Base-by-base conservation (phyloP, 2,329 filamentous ascomycete species). In the Atkinsonella hypoxylon region DNA sequence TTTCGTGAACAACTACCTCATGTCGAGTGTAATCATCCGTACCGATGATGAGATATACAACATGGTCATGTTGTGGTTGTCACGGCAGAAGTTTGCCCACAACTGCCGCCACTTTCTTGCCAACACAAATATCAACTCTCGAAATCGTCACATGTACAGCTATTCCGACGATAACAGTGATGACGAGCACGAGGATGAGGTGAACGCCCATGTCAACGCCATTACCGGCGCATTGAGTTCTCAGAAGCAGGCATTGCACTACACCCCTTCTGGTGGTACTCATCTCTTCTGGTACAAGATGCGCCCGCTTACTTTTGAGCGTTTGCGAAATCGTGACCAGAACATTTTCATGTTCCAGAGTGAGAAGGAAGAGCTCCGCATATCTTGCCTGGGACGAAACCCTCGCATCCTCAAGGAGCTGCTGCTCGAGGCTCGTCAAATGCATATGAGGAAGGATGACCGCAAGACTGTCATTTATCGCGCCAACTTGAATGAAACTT, bases 41-140 rank as follows among this genome's bases (percentile, higher is more conserved):
- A 74, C 78, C 30, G 82, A 87, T 51, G 84, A 88, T 57, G 83
- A 87, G 61, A 78, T 85, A 51, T 87, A 85, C 68, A 82, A 82
- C 60, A 84, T 85, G 59, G 59, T 87, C 40, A 85, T 87, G 81
- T 73, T 72, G 26, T 87, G 83, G 83, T 74, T 87, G 2, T 74
- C 82, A 2, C 66, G 70, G 34, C 83, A 87, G 63, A 63, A 67
- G 3, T 85, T 86, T 56, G 73, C 80, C 18, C 73, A 76, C 53
- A 67, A 69, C 5, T 77, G 81, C 0, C 78, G 79, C 13, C 74
- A 74, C 43, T 83, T 85, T 55, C 73, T 86, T 11, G 83, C 79
- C 40, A 83, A 82, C 59, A 83, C 81, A 6, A 78, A 77, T 57
- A 60, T 82, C 36, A 77, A 73, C 58, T 78, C 72, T 2, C 70